Evolutionary conservation across 2,329 filamentous ascomycete genomes (phyloP), one percentile per base, ranked within the genome.

Genomic region (Xylaria polymorpha): DNA sequence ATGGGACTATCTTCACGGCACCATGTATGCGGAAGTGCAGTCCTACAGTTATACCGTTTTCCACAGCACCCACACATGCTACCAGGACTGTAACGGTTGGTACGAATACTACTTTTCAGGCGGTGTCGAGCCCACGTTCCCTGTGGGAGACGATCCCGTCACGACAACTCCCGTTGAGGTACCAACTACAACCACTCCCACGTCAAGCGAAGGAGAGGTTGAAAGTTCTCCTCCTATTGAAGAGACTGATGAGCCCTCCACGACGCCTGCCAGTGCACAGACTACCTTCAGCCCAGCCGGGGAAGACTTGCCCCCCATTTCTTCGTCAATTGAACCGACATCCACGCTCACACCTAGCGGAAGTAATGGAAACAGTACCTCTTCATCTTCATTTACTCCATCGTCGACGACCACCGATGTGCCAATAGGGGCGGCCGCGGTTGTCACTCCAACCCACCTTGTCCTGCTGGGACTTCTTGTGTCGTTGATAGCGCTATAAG

Each of bases 31-130:
- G 18, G 65, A 64, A 37, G 15, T 48, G 9, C 50, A 50, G 32
- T n/a, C 14, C 29, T 57, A 63, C 20, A 43, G 57, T 39, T 66
- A 70, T 22, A 70, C 65, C 29, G 65, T 70, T 22, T 68, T 70
- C 68, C 46, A 62, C 7, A 12, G 46, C 57, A 70, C 68, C 9
- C 68, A 70, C 44, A 70, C 68, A 15, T 70, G 68, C 41, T 68
- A 64, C 18, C 18, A 58, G 22, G 25, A 63, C 50, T 68, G 68
- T 43, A 25, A 46, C 8, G 50, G 22, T 29, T 70, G 68, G 68
- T 5, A 57, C 14, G 10, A 22, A 6, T 70, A 70, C 53, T 70
- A 70, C 57, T 68, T 68, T 29, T 68, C 68, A 5, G 68, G 65
- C 20, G 35, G 68, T 20, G 2, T 43, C 15, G 4, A 20, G 39